Percentiles rank a stretch among this genome's conserved stretches.
phyloP scores from a whole-genome alignment of 495 filamentous ascomycete species.

The Aspergillus steynii region DNA sequence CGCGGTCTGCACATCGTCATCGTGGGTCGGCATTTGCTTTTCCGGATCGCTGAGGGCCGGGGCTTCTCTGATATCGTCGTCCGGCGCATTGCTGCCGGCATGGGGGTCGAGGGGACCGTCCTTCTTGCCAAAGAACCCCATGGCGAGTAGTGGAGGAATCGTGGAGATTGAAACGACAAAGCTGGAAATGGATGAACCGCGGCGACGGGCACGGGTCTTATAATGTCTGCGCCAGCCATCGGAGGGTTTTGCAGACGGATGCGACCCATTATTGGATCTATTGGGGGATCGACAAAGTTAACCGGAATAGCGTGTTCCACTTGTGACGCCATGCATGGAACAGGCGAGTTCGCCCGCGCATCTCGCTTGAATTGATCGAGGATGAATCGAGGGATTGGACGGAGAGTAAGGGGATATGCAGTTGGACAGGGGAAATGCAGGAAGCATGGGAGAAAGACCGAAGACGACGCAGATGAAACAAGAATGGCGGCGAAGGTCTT shows the following conservation, averaged over 20 bases:
- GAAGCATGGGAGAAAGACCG: background rate
- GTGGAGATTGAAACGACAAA: conserved; percentile 3
- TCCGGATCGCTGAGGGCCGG: conserved; percentile 30
- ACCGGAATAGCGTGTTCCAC: conserved; percentile 7
- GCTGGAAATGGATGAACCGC: background rate
- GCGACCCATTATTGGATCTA: conserved; percentile 14
- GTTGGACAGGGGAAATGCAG: background rate
- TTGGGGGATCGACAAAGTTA: conserved; percentile 19
- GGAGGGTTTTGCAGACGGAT: conserved; percentile 18
- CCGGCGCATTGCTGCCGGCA: conserved; percentile 3
- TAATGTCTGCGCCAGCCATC: conserved; percentile 8
- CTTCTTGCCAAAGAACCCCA: conserved; percentile 34
- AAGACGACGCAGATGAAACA: background rate
- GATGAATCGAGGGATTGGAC: background rate
- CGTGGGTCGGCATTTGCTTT: conserved; percentile 29
- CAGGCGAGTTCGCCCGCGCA: background rate
- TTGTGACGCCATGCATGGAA: conserved; percentile 8
- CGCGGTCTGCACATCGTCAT: conserved; percentile 25
- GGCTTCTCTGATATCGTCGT: conserved; percentile 28
- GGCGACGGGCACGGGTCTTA: conserved; percentile 10
- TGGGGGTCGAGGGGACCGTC: conserved; percentile 2
- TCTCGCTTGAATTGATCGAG: background rate
- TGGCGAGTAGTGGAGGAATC: conserved; percentile 12
- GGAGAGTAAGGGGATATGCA: background rate
- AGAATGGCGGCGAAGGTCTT: background rate